These are phyloP conservation scores for Hericium alpestre DNA, from an alignment of 768 basidiomycete genomes.

Conservation along the genomic window DNA sequence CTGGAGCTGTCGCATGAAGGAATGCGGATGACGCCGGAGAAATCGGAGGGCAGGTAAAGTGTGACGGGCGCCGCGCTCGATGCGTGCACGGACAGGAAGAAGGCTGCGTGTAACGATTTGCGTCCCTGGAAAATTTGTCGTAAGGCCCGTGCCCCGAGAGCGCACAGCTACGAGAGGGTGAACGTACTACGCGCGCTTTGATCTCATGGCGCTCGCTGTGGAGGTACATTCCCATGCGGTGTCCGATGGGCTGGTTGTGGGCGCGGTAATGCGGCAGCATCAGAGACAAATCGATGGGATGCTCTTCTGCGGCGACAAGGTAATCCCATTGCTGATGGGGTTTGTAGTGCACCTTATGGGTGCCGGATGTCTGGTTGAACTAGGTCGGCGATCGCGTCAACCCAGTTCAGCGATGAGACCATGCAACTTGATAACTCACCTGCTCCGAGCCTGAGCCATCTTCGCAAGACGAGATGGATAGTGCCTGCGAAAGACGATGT, in stretches of 20 bases:
- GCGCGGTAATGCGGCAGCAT: slow-evolving; percentile 74
- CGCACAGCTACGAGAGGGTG: slow-evolving; percentile 11
- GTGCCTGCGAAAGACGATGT: not conserved
- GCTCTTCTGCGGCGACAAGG: slow-evolving; percentile 39
- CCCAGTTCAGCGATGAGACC: too few species aligned
- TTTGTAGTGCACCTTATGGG: slow-evolving; percentile 13
- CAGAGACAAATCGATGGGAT: slow-evolving; percentile 53
- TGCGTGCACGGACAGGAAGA: slow-evolving; percentile 47
- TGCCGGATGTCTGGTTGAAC: slow-evolving; percentile 1
- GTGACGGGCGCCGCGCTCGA: slow-evolving; percentile 52
- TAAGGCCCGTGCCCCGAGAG: not conserved
- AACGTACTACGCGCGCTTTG: slow-evolving; percentile 62
- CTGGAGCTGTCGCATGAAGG: slow-evolving; percentile 17
- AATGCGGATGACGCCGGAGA: slow-evolving; percentile 55
- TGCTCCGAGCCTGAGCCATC: not conserved
- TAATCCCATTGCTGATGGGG: slow-evolving; percentile 44
- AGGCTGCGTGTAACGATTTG: slow-evolving; percentile 21
- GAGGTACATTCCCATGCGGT: slow-evolving; percentile 64
- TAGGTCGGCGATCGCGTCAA: not conserved
- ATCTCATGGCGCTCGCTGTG: slow-evolving; percentile 40
- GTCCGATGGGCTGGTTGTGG: slow-evolving; percentile 56
- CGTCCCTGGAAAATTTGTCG: slow-evolving; percentile 13
- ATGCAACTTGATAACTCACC: not conserved
- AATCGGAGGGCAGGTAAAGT: slow-evolving; percentile 72
- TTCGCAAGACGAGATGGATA: not conserved